Percentiles rank a stretch among this genome's conserved stretches.
These are phyloP conservation scores for Aegilops longissima DNA, from an alignment of 176 grass and related monocot species.

Conservation along the genomic window DNA sequence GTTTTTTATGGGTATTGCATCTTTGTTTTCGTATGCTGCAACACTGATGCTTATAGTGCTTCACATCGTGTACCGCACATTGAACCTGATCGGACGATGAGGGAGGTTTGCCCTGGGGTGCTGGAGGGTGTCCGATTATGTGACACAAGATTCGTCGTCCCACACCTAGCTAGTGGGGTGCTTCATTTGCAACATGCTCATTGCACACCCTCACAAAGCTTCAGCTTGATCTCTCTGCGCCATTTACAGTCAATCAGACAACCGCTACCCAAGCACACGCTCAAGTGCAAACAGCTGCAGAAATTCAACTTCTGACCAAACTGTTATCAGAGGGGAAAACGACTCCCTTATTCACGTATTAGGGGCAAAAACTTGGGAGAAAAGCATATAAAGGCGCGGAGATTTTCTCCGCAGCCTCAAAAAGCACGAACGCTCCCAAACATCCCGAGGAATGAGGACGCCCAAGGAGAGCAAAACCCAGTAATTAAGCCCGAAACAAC, in stretches of 20 bases:
- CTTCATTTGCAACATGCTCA: not conserved
- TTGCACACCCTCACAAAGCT: not conserved
- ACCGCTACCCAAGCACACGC: not conserved
- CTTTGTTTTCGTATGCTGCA: too few relatives aligned
- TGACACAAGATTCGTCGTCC: not conserved
- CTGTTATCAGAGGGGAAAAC: not conserved
- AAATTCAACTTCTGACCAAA: not conserved
- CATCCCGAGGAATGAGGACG: not conserved
- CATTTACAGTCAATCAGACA: not conserved
- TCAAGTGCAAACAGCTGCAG: not conserved
- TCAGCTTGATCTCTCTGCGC: too few relatives aligned
- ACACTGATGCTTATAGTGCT: too few relatives aligned
- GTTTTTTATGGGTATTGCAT: too few relatives aligned
- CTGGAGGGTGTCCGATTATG: not conserved
- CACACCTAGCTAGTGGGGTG: not conserved
- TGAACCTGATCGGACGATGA: too few relatives aligned
- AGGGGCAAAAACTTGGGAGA: not conserved
- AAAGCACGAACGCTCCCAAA: constrained; percentile 14
- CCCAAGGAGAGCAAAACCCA: constrained; percentile 22
- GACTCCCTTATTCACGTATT: not conserved
- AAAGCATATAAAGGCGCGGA: not conserved
- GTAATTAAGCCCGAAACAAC: constrained; percentile 6
- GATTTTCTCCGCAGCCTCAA: constrained; percentile 8
- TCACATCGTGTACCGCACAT: too few relatives aligned
- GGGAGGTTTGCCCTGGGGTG: too few relatives aligned